Conservation (phyloP, 148 eudicot genomes). For the Dianthus caryophyllus region DNA sequence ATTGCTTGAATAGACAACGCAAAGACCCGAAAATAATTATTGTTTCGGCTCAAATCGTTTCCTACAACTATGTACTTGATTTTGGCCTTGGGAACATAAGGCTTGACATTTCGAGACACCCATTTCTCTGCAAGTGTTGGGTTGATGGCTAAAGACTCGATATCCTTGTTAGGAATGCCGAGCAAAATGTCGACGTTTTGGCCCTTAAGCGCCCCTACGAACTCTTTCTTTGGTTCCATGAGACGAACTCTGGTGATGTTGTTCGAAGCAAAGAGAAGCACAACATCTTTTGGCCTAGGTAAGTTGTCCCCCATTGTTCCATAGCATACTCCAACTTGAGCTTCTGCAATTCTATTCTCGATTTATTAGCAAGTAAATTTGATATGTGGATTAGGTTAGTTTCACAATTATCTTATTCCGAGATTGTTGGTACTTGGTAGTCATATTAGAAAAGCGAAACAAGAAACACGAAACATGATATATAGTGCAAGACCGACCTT, state of each 20-base stretch:
- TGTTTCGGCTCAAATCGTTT: conserved; percentile 31
- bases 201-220: conserved; percentile 40
- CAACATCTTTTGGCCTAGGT: conserved; percentile 26
- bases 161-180: conserved; percentile 28
- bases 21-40: not conserved
- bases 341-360: conserved; percentile 22
- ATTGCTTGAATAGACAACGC: conserved; percentile 10
- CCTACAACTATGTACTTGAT: conserved; percentile 44
- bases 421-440: no score
- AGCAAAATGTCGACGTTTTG: conserved; percentile 36
- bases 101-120: conserved; percentile 32
- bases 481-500: no score
- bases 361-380: not conserved
- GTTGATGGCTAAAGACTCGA: conserved; percentile 15
- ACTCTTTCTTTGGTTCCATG: conserved; percentile 27
- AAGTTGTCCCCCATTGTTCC: conserved; percentile 29
- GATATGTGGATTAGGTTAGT: no score
- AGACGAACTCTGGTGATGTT: conserved; percentile 36
- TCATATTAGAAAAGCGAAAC: not conserved
- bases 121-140: conserved; percentile 31
- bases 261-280: conserved; percentile 24
- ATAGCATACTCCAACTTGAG: conserved; percentile 35
- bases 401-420: no score
- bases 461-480: not conserved
- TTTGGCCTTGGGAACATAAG: conserved; percentile 28